Evolutionary conservation across 495 filamentous ascomycete species (phyloP), one percentile per base, ranked within the genome.

Genomic region (Xylaria sp.): DNA sequence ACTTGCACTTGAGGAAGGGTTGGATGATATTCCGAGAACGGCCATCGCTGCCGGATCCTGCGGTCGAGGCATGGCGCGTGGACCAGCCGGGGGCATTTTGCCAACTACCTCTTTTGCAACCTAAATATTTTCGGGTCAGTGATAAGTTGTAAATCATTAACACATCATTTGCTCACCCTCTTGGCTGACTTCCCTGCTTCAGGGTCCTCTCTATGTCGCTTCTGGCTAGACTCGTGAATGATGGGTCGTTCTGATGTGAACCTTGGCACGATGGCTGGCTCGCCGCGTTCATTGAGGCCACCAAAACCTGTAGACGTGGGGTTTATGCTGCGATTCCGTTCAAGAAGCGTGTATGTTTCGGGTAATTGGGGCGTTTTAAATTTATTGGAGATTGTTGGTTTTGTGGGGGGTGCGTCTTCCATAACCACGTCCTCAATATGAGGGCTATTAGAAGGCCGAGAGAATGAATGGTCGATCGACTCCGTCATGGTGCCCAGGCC

Each of bases 31-130:
- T 19, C 78, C 70, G 6, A 79, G 64, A 21, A 77, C 70, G 3
- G 73, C 62, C 74, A 78, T 81, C 5, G 76, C 75, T 35, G 81
- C 73, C 31, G 78, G 73, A 41, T 79, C 75, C 35, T 72, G 71
- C 2, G 75, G 72, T 21, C 68, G 70, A 14, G 69, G 73, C 72
- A 72, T 75, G 11, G 72, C 66, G 44, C 73, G 75, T 67, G 75
- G 73, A 50, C 73, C 74, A 71, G 71, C 69, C 21, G 79, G 72
- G 26, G 71, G 69, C 31, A 65, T 48, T 43, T 62, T 74, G 14
- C 61, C 29, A 65, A 33, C 50, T 63, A 43, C 29, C 24, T 71
- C 64, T 55, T 70, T 74, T 17, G 74, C 71, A 50, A 74, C 11
- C 79, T 77, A 46, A 61, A 35, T 59, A 26, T 57, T 61, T 33